phyloP scores from a whole-genome alignment of 1,139 yeast species.

The Lodderomyces oxycetoniae region DNA sequence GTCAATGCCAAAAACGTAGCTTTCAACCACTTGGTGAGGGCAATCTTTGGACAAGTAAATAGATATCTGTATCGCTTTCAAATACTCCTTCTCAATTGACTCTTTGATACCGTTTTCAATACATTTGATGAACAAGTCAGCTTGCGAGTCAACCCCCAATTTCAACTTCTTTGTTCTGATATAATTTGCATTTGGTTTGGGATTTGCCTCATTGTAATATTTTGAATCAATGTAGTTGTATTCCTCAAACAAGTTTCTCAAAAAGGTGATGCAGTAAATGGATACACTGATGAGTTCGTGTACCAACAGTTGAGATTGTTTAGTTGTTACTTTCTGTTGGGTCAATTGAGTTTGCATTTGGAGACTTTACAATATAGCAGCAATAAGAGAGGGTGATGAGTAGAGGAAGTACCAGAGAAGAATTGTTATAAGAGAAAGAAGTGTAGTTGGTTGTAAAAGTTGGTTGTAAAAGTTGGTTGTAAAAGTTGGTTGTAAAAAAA shows the following conservation, averaged over 20 bases:
- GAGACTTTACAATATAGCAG: no score
- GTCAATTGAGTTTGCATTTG: slow-evolving; percentile 14
- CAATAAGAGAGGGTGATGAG: no score
- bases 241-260: slow-evolving; percentile 49
- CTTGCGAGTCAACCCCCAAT: slow-evolving; percentile 31
- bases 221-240: slow-evolving; percentile 40
- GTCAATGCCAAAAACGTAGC: slow-evolving; percentile 44
- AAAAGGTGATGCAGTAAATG: slow-evolving; percentile 48
- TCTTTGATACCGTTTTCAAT: slow-evolving; percentile 46
- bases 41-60: slow-evolving; percentile 35
- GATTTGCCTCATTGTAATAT: slow-evolving; percentile 25
- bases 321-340: slow-evolving; percentile 16
- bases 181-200: slow-evolving; percentile 17
- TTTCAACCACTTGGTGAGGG: slow-evolving; percentile 40
- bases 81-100: slow-evolving; percentile 35
- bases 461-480: no score
- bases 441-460: no score
- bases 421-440: no score
- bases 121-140: slow-evolving; percentile 39
- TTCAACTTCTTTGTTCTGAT: slow-evolving; percentile 43
- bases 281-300: slow-evolving; percentile 44
- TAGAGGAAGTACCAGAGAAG: no score
- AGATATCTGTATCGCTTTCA: slow-evolving; percentile 43
- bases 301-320: slow-evolving; percentile 36
- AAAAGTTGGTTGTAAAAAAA: no score